These are phyloP conservation scores for Yamadazyma triangularis DNA, from an alignment of 1,139 yeast genomes.

Conservation along the genomic window DNA sequence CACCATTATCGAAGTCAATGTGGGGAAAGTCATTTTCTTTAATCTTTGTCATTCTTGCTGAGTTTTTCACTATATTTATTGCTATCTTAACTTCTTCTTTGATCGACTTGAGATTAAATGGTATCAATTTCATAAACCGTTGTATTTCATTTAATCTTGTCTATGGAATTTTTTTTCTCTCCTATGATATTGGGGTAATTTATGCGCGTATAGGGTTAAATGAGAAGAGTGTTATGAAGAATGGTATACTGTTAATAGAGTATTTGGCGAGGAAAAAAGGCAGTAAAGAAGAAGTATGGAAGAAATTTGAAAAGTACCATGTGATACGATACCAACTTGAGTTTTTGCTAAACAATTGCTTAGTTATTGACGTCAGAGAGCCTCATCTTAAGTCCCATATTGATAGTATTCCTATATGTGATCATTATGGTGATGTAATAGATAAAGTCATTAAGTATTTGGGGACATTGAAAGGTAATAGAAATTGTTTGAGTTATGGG, in stretches of 20 bases:
- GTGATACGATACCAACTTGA: no score
- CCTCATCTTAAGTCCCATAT: no score
- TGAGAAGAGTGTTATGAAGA: not conserved
- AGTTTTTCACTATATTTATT: conserved; percentile 3
- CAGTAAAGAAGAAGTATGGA: no score
- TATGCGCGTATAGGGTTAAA: no score
- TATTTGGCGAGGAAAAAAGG: not conserved
- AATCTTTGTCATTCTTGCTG: conserved; percentile 8
- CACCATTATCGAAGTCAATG: conserved; percentile 45
- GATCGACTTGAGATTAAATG: not conserved
- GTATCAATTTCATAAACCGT: not conserved
- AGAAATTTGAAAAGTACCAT: no score
- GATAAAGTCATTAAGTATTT: conserved; percentile 19
- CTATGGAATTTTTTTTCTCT: no score
- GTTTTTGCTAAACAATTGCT: no score
- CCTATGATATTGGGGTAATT: no score
- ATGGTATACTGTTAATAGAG: not conserved
- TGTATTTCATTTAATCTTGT: no score
- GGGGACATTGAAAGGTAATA: conserved; percentile 12
- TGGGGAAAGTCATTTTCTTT: conserved; percentile 9
- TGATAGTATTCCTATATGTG: conserved; percentile 1
- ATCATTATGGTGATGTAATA: conserved; percentile 21
- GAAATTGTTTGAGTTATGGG: conserved; percentile 23
- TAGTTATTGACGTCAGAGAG: no score
- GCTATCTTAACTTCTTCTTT: conserved; percentile 3